A percentile compares a stretch with the other conserved stretches of the same genome.
These are phyloP conservation scores for Cucumis hystrix DNA, from an alignment of 306 rosid genomes.

Conservation along the genomic window DNA sequence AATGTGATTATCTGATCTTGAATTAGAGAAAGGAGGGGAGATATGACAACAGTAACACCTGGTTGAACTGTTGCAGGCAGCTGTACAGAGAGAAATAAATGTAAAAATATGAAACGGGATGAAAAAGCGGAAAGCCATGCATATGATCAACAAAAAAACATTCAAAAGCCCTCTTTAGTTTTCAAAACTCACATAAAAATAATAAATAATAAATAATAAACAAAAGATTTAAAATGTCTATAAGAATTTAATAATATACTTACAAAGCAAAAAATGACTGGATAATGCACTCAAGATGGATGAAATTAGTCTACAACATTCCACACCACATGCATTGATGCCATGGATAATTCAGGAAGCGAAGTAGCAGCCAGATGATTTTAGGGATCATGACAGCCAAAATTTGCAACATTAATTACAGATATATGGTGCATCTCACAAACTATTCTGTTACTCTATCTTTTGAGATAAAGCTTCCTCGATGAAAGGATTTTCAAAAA, in stretches of 20 bases:
- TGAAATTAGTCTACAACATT: not conserved
- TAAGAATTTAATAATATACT: not conserved
- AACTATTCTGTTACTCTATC: not conserved
- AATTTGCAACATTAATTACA: not conserved
- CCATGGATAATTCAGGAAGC: not conserved
- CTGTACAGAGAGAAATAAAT: slow-evolving; percentile 21
- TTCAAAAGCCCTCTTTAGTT: not conserved
- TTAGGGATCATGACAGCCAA: not conserved
- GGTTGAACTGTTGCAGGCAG: slow-evolving; percentile 88
- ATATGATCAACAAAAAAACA: not conserved
- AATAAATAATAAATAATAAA: too few relatives aligned
- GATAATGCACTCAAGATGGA: not conserved
- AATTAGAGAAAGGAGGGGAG: slow-evolving; percentile 94
- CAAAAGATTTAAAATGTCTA: not conserved
- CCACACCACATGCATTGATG: not conserved
- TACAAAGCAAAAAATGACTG: not conserved
- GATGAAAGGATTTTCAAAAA: not conserved
- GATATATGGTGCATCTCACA: not conserved
- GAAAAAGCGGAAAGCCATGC: not conserved
- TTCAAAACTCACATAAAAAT: not conserved
- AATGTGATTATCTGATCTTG: slow-evolving; percentile 90
- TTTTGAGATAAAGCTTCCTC: not conserved
- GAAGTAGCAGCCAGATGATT: not conserved
- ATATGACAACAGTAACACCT: slow-evolving; percentile 75
- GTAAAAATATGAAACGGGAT: not conserved